Evolutionary conservation across 2,329 filamentous ascomycete species (phyloP).

Genomic region (Magnaporthiopsis incrustans): DNA sequence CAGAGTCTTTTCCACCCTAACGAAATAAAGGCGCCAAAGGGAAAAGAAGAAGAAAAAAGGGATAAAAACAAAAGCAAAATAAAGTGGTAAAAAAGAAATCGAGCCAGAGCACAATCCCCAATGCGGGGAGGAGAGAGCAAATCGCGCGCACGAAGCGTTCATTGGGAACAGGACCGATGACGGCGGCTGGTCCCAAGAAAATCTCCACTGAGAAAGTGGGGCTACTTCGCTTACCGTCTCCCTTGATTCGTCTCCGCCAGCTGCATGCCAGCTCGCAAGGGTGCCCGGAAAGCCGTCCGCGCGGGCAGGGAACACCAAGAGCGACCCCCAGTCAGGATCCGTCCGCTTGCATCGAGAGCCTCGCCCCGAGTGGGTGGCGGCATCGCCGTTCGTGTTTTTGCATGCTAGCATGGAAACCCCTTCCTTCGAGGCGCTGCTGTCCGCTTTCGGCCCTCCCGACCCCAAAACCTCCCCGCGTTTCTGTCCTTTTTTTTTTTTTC

Average conservation of each 20-base stretch:
- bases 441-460: no score
- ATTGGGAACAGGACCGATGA: not conserved
- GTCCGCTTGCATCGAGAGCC: not conserved
- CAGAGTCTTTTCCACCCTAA: no score
- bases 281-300: not conserved
- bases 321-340: not conserved
- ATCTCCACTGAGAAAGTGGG: slow-evolving; percentile 4
- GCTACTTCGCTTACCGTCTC: slow-evolving; percentile 18
- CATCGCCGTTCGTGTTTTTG: not conserved
- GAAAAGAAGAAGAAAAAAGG: no score
- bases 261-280: not conserved
- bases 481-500: not conserved
- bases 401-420: not conserved
- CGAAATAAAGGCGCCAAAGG: no score
- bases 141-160: not conserved
- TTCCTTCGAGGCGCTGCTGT: no score
- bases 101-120: no score
- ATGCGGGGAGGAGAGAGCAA: not conserved
- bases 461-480: no score
- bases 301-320: not conserved
- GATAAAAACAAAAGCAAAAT: no score
- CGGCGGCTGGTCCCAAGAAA: no score
- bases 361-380: not conserved
- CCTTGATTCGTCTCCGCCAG: slow-evolving; percentile 17
- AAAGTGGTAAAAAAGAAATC: not conserved